Evolutionary conservation across 306 rosid genomes (phyloP), one percentile per base, ranked within the genome.

Genomic region (Quercus suber): DNA sequence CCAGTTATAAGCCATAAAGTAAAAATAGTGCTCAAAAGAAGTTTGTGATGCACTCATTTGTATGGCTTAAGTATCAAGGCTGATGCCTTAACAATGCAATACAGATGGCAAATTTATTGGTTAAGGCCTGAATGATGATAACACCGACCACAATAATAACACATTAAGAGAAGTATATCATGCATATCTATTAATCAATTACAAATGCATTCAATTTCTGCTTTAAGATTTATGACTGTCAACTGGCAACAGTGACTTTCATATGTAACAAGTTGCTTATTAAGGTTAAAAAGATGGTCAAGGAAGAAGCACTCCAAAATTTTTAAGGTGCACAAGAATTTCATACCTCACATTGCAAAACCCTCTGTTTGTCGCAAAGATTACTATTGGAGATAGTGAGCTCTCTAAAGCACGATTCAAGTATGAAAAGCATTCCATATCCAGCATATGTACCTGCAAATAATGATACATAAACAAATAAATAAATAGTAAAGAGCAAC

Each of bases 301-400:
- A 57, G 71, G 17, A 41, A 21, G 41, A 76, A 61, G 49, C 30
- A 41, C 73, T 76, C 33, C 71, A 76, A 58, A 81, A 5, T 27
- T 59, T 27, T 56, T 2, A 56, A 27, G 78, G 65, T 35, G 61
- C 64, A 58, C 10, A 37, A 53, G 13, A 61, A 79, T 58, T 77
- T 65, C 93, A 55, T 89, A 93, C 99, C 99, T 91, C n/a, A 95
- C 98, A 12, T 81, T 87, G 87, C 98, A 95, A 78, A 95, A 90
- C 80, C 99, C 99, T 91, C 99, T 91, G 59, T 95, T 95, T 49
- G 99, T 95, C 31, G 99, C 99, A 88, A 95, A 93, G 65, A 95
- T 95, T 77, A 93, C 98, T 21, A 95, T 95, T 11, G 99, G 99
- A 74, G 99, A 95, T 19, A 93, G 78, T 18, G 99, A 90, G 86